These are phyloP conservation scores for Piedraia hortae DNA, from an alignment of 2,329 filamentous ascomycete genomes.

Conservation along the genomic window DNA sequence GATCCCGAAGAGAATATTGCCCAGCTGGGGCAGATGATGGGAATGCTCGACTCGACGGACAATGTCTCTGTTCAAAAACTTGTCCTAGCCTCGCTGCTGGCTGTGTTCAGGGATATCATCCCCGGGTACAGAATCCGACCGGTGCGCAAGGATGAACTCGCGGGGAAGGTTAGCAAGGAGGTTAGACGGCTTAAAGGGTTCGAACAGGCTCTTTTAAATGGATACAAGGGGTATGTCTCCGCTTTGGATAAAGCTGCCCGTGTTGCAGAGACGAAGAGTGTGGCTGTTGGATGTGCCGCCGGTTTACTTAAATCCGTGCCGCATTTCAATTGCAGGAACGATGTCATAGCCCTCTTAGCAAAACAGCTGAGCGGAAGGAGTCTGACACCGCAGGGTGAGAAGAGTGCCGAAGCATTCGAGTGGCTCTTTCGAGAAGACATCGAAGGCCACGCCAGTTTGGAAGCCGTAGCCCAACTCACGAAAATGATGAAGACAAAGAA, in stretches of 20 bases:
- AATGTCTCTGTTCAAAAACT: slow-evolving; percentile 60
- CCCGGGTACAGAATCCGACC: slow-evolving; percentile 87
- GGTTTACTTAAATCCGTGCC: slow-evolving; percentile 55
- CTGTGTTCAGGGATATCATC: slow-evolving; percentile 86
- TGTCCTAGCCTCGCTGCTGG: slow-evolving; percentile 58
- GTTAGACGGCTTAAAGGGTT: slow-evolving; percentile 58
- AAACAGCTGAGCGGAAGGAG: slow-evolving; percentile 49
- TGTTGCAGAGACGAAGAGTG: slow-evolving; percentile 15
- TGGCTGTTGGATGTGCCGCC: slow-evolving; percentile 70
- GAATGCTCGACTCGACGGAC: slow-evolving; percentile 36
- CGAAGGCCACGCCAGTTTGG: slow-evolving; percentile 65
- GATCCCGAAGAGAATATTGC: slow-evolving; percentile 73
- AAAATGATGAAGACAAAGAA: slow-evolving; percentile 88
- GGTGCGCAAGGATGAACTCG: slow-evolving; percentile 42
- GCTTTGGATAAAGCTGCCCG: slow-evolving; percentile 38
- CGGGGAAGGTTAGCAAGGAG: slow-evolving; percentile 71
- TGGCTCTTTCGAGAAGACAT: slow-evolving; percentile 66
- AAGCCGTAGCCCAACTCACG: slow-evolving; percentile 56
- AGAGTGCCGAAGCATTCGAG: slow-evolving; percentile 53
- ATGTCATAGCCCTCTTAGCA: slow-evolving; percentile 67
- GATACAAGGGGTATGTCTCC: slow-evolving; percentile 65
- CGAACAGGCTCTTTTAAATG: slow-evolving; percentile 62
- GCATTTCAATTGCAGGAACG: slow-evolving; percentile 88
- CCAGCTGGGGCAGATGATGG: slow-evolving; percentile 48
- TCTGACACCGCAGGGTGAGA: slow-evolving; percentile 46